Conservation (phyloP, 768 basidiomycete species). For the Coprinellus aureogranulatus region DNA sequence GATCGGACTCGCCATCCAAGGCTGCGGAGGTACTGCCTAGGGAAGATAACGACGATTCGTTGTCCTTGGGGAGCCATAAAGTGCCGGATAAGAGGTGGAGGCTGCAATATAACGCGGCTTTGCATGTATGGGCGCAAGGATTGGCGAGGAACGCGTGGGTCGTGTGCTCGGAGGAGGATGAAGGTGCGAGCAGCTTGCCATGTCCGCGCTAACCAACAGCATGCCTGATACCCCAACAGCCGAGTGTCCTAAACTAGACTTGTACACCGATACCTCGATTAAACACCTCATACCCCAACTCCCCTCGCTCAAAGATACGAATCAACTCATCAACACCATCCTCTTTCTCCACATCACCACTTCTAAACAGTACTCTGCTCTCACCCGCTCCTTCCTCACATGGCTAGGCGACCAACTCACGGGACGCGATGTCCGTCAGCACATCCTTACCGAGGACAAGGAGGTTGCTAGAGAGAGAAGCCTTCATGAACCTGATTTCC, state of each 20-base stretch:
- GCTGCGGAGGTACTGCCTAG: too few species aligned
- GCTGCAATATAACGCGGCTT: slow-evolving; percentile 25
- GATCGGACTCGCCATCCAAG: too few species aligned
- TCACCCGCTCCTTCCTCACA: slow-evolving; percentile 46
- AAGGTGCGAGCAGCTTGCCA: slow-evolving; percentile 4
- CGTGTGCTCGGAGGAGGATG: slow-evolving; percentile 30
- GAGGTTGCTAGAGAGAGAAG: neutral
- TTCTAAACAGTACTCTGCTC: slow-evolving; percentile 48
- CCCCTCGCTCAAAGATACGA: slow-evolving; percentile 34
- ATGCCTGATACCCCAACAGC: too few species aligned
- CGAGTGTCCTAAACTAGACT: slow-evolving; percentile 41
- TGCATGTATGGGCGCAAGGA: slow-evolving; percentile 46
- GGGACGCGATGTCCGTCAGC: neutral
- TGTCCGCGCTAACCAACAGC: neutral
- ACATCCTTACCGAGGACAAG: neutral
- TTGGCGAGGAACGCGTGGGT: slow-evolving; percentile 43
- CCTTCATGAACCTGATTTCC: slow-evolving; percentile 14
- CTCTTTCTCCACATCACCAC: slow-evolving; percentile 50
- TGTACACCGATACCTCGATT: slow-evolving; percentile 45
- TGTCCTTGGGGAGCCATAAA: neutral
- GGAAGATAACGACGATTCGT: neutral
- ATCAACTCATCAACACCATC: slow-evolving; percentile 47
- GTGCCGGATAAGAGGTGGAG: slow-evolving; percentile 5
- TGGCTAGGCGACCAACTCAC: slow-evolving; percentile 19
- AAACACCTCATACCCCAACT: slow-evolving; percentile 34